phyloP scores from a whole-genome alignment of 2,329 filamentous ascomycete genomes.

The Claviceps fusiformis region DNA sequence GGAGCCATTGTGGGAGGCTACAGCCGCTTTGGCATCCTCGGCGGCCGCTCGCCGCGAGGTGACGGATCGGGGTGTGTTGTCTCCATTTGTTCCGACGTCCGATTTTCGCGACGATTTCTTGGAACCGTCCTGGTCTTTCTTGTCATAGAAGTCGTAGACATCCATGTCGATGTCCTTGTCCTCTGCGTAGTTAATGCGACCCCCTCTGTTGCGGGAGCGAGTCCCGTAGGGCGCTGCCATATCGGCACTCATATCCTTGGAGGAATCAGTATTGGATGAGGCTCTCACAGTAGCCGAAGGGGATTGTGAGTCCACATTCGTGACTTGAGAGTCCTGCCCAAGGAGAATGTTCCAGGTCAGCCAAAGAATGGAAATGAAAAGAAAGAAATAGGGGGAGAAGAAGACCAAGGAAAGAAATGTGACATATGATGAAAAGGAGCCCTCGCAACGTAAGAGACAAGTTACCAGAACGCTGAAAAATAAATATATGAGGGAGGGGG shows the following conservation, averaged over 20 bases:
- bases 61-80: constrained; percentile 22
- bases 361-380: neutral
- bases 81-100: constrained; percentile 22
- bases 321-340: constrained; percentile 21
- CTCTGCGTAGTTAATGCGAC: constrained; percentile 90
- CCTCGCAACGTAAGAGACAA: constrained; percentile 1
- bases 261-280: constrained; percentile 31
- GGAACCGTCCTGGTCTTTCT: constrained; percentile 37
- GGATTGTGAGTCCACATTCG: constrained; percentile 20
- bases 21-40: constrained; percentile 25
- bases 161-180: constrained; percentile 84
- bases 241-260: constrained; percentile 37
- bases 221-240: constrained; percentile 70
- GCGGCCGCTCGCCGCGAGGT: constrained; percentile 28
- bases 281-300: constrained; percentile 30
- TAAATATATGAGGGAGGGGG: neutral
- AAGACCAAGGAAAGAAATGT: neutral
- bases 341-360: constrained; percentile 1
- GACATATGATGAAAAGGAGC: neutral
- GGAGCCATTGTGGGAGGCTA: constrained; percentile 19
- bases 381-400: neutral
- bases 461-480: neutral
- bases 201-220: constrained; percentile 77
- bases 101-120: constrained; percentile 43
- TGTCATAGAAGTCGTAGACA: constrained; percentile 54